These are phyloP conservation scores for Teunomyces pallodes DNA, from an alignment of 805 yeast species.

Conservation along the genomic window DNA sequence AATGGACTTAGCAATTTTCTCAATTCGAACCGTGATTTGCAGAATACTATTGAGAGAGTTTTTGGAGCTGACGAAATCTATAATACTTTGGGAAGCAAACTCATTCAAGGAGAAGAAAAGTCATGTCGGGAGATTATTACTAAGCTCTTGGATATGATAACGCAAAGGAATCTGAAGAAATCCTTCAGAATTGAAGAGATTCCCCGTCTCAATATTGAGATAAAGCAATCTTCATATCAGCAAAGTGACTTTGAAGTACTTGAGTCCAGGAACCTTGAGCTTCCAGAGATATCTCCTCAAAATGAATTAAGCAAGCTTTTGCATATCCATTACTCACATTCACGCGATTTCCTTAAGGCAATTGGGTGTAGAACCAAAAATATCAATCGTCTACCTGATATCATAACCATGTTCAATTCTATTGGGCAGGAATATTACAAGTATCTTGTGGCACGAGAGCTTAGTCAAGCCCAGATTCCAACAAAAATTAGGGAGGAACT, in stretches of 20 bases:
- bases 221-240: background rate
- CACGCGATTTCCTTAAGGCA: constrained; percentile 12
- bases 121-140: background rate
- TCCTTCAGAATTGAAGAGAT: background rate
- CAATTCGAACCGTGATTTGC: constrained; percentile 4
- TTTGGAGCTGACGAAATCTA: background rate
- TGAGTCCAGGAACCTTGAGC: background rate
- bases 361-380: constrained; percentile 4
- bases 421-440: constrained; percentile 16
- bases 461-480: constrained; percentile 3
- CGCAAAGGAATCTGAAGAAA: background rate
- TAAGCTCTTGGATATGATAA: background rate
- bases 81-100: background rate
- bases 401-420: constrained; percentile 15
- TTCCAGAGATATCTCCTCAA: constrained; percentile 3
- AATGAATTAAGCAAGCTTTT: constrained; percentile 7
- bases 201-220: background rate
- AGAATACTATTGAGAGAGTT: background rate
- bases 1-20: constrained; percentile 10
- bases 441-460: constrained; percentile 6
- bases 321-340: constrained; percentile 11
- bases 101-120: background rate
- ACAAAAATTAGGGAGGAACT: constrained; percentile 9
- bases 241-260: background rate
- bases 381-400: constrained; percentile 10